A percentile compares a stretch with the other conserved stretches of the same genome.
Conservation (phyloP, 331 rosid species). For the Pyracantha coccinea region DNA sequence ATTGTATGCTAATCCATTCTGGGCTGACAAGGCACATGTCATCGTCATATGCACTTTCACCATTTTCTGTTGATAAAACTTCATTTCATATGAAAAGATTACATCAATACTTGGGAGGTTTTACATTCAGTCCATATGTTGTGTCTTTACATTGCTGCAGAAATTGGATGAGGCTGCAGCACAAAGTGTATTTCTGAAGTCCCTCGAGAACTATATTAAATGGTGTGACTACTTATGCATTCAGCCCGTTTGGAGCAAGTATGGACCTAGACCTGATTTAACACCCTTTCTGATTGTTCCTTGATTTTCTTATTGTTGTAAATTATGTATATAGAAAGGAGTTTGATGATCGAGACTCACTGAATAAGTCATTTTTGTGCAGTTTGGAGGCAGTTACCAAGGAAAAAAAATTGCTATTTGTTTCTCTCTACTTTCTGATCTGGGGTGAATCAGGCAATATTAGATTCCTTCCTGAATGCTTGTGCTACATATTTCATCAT, state of each 20-base stretch:
- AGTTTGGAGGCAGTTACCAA: slow-evolving; percentile 61
- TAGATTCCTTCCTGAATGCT: slow-evolving; percentile 96
- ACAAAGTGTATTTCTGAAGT: slow-evolving; percentile 49
- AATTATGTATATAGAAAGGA: slow-evolving; percentile 4
- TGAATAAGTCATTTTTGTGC: slow-evolving; percentile 16
- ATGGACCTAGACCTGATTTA: slow-evolving; percentile 16
- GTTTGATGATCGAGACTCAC: slow-evolving; percentile 9
- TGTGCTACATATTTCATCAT: slow-evolving; percentile 99
- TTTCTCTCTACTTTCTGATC: slow-evolving; percentile 69
- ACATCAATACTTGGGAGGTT: neutral
- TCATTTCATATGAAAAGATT: neutral
- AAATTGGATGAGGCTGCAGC: slow-evolving; percentile 79
- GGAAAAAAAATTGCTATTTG: slow-evolving; percentile 65
- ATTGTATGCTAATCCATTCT: too few relatives aligned
- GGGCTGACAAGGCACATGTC: too few relatives aligned
- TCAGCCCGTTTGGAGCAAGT: slow-evolving; percentile 95
- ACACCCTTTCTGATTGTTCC: neutral
- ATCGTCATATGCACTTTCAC: too few relatives aligned
- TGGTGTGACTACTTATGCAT: slow-evolving; percentile 85
- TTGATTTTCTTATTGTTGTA: slow-evolving; percentile 8
- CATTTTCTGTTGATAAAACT: too few relatives aligned
- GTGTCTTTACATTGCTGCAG: slow-evolving; percentile 29
- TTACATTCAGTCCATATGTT: neutral
- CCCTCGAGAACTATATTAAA: slow-evolving; percentile 78
- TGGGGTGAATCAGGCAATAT: slow-evolving; percentile 96